Evolutionary conservation across 441 rosid genomes (phyloP), one percentile per base, ranked within the genome.

Genomic region (Corymbia calophylla): DNA sequence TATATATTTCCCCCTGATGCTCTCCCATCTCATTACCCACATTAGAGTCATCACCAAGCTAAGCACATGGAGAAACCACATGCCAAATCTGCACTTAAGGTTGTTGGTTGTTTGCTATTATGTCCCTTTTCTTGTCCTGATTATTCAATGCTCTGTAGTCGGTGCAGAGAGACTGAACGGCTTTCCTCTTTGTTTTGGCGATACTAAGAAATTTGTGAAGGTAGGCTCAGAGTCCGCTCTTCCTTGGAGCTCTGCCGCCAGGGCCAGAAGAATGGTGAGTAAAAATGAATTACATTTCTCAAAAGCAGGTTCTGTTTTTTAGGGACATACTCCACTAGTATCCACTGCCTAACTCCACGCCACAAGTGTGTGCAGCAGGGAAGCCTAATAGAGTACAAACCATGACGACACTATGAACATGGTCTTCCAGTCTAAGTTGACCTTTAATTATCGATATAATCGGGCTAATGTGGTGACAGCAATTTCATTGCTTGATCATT

Each of bases 41-140:
- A 87, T n/a, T 68, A 44, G 60, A 60, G 51, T 81, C 51, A 49
- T 77, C 86, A 29, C 91, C 47, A 56, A 88, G 77, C 56, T 58
- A 82, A 68, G 21, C 86, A 25, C 89, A 96, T 96, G 95, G 97
- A 95, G 94, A 95, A 93, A 91, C 90, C 96, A 91, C 87, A 89
- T 89, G 86, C 97, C 81, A 94, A 94, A 88, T 92, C 97, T 89
- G 92, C 97, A 85, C 92, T 93, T 27, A 94, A 95, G 97, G 98
- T 94, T 89, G 87, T 91, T 70, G 35, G 27, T 47, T 77, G 10
- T 58, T 89, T 53, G 35, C 19, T 47, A 14, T 44, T 5, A 29
- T 54, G 39, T 89, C 58, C 60, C 35, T 35, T 77, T 87, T 39
- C 70, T 80, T 77, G 55, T 27, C 39, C 49, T 29, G 53, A 49